Evolutionary conservation across 2,329 filamentous ascomycete species (phyloP), one percentile per base, ranked within the genome.

Genomic region (Aspergillus versicolor): DNA sequence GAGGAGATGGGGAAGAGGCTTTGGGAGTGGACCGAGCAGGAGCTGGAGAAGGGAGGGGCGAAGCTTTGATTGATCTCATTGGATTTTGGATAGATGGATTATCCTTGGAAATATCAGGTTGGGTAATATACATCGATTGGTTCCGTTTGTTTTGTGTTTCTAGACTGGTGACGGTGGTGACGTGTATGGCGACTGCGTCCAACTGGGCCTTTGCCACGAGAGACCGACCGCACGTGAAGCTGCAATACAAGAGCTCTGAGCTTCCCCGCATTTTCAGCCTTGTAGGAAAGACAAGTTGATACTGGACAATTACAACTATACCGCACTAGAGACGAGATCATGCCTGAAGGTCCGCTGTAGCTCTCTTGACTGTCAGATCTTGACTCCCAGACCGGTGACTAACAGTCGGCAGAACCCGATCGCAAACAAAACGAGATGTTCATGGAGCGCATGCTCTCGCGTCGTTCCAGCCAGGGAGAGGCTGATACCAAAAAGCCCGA

Each of bases 11-110:
- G 66, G 2, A 64, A 48, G 37, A 57, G 58, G 7, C 21, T 73
- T 21, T 74, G 71, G 71, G 68, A 70, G n/a, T 74, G 71, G 71
- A 73, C 67, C 6, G 70, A 73, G 43, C 47, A 58, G 37, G 70
- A 74, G 51, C 47, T 72, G 30, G 38, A 30, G 19, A 56, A 38
- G 46, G 42, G 27, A 11, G 22, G 21, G 22, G 42, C n/a, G 21
- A 40, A 13, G 19, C 41, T 53, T 24, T 45, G 30, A 38, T 11
- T 8, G 22, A 30, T 30, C 3, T 30, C 9, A 30, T 13, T 41
- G 34, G 34, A 37, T 46, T 15, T 22, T 44, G 19, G 19, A 15
- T 43, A 22, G 2, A 2, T 24, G 5, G 6, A 22, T 9, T 30
- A 30, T 30, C 27, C 27, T 9, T 30, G 27, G 27, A 11, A 30